phyloP scores from a whole-genome alignment of 2,329 filamentous ascomycete genomes.

The Alternaria longipes region DNA sequence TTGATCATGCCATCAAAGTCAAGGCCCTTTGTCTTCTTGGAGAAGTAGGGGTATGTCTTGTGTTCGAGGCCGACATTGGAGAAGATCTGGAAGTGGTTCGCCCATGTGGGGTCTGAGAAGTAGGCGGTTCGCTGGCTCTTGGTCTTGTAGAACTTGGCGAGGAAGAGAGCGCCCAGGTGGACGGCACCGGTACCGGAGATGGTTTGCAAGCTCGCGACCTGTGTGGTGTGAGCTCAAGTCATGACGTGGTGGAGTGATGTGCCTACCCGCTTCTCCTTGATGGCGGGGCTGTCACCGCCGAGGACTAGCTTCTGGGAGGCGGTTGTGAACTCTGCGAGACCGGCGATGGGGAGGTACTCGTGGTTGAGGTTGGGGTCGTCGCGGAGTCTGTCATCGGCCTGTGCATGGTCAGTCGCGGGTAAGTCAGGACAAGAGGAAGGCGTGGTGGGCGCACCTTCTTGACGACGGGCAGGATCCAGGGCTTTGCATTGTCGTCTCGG shows the following conservation, averaged over 20 bases:
- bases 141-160: constrained; percentile 83
- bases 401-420: constrained; percentile 16
- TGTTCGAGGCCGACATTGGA: constrained; percentile 82
- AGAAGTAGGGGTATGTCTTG: constrained; percentile 93
- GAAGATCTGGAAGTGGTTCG: constrained; percentile 99
- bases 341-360: constrained; percentile 97
- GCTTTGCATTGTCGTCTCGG: constrained; percentile 92
- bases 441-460: constrained; percentile 75
- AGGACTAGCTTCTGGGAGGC: constrained; percentile 93
- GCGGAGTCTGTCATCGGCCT: constrained; percentile 91
- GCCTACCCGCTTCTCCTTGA: constrained; percentile 79
- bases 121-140: constrained; percentile 78
- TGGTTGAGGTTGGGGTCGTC: constrained; percentile 93
- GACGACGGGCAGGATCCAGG: constrained; percentile 95
- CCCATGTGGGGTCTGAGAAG: constrained; percentile 95
- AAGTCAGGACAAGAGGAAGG: background rate
- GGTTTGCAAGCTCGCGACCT: constrained; percentile 83
- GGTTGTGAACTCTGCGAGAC: constrained; percentile 82
- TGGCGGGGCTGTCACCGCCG: constrained; percentile 79
- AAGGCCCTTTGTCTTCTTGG: constrained; percentile 84
- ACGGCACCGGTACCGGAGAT: constrained; percentile 97
- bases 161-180: constrained; percentile 92
- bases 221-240: constrained; percentile 40
- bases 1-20: constrained; percentile 90
- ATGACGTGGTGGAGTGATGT: constrained; percentile 25